Conservation (phyloP, 2,329 filamentous ascomycete genomes). For the Monosporascus cannonballus region DNA sequence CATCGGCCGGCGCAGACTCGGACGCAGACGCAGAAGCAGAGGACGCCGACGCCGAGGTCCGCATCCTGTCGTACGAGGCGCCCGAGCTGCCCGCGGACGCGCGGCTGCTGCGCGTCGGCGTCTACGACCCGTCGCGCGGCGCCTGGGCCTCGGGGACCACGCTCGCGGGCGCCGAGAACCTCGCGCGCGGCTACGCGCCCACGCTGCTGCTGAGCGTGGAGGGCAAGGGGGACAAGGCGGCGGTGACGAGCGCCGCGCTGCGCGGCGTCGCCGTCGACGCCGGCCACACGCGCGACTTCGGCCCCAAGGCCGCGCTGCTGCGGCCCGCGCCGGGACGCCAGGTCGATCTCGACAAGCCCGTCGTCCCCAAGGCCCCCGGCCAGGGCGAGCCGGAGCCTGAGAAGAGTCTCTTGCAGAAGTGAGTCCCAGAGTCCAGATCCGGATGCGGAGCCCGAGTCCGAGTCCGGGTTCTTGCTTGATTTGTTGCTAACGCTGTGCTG, state of each 20-base stretch:
- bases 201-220: constrained; percentile 49
- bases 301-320: constrained; percentile 50
- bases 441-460: too few species aligned
- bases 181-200: constrained; percentile 55
- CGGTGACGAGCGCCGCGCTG: constrained; percentile 43
- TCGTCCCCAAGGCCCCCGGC: constrained; percentile 55
- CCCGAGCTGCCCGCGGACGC: constrained; percentile 43
- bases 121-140: constrained; percentile 42
- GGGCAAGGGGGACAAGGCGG: constrained; percentile 24
- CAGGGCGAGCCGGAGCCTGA: constrained; percentile 49
- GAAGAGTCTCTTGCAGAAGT: constrained; percentile 64
- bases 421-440: constrained; percentile 23
- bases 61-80: constrained; percentile 48
- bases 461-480: neutral
- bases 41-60: constrained; percentile 25
- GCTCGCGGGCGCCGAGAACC: constrained; percentile 49
- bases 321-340: constrained; percentile 43
- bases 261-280: constrained; percentile 57
- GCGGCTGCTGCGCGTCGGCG: constrained; percentile 50
- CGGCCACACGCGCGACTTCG: constrained; percentile 59
- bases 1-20: constrained; percentile 10
- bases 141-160: constrained; percentile 51
- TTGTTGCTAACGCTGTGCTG: constrained; percentile 21
- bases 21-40: constrained; percentile 8
- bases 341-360: constrained; percentile 57